These are phyloP conservation scores for Rubia occidens DNA, from an alignment of 305 asterid species.

Conservation along the genomic window DNA sequence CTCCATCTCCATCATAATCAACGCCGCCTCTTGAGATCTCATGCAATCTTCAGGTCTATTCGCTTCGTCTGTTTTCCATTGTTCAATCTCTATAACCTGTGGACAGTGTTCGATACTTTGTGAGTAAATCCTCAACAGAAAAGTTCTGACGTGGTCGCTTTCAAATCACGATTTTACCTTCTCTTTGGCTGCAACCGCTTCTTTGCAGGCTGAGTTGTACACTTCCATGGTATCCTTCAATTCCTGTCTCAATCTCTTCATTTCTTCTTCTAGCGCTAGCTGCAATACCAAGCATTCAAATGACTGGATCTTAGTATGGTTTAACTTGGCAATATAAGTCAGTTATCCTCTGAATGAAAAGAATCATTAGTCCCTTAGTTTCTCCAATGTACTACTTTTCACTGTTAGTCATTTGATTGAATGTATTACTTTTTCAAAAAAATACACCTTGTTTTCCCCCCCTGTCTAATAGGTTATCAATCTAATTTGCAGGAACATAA, in stretches of 20 bases:
- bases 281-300: conserved; percentile 22
- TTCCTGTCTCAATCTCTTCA: conserved; percentile 52
- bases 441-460: too few species aligned
- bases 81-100: conserved; percentile 38
- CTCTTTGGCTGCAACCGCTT: conserved; percentile 27
- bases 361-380: too few species aligned
- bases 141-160: background rate
- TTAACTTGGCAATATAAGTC: background rate
- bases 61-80: conserved; percentile 32
- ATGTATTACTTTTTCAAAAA: too few species aligned
- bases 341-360: background rate
- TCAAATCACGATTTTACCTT: conserved; percentile 7
- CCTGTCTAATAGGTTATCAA: too few species aligned
- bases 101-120: background rate
- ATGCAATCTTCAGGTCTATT: conserved; percentile 33
- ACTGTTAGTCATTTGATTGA: too few species aligned
- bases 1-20: conserved; percentile 52
- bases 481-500: too few species aligned
- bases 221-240: conserved; percentile 45
- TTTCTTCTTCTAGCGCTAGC: conserved; percentile 62
- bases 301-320: background rate
- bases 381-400: too few species aligned
- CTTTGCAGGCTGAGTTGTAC: conserved; percentile 48
- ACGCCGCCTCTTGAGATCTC: conserved; percentile 37
- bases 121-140: background rate